phyloP scores from a whole-genome alignment of 129 eudicot species.

The Saposhnikovia divaricata region DNA sequence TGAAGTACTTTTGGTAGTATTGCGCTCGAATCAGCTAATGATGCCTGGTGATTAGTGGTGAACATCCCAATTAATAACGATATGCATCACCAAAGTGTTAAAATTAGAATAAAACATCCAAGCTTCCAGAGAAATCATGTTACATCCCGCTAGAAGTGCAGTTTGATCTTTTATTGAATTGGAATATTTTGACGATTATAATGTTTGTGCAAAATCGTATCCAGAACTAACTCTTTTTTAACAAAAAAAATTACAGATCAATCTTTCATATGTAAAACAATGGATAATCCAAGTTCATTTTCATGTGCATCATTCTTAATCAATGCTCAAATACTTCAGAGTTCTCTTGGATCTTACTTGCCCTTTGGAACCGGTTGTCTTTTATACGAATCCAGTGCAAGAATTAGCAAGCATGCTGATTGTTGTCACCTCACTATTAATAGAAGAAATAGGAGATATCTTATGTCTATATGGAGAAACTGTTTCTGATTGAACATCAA shows the following conservation, averaged over 20 bases:
- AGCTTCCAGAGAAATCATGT: neutral
- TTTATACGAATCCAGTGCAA: slow-evolving; percentile 30
- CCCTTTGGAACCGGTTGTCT: slow-evolving; percentile 54
- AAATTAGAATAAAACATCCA: no score
- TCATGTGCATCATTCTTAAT: neutral
- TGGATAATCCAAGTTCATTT: neutral
- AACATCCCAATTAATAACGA: neutral
- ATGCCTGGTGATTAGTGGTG: no score
- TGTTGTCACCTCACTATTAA: slow-evolving; percentile 61
- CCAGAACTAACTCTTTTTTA: neutral
- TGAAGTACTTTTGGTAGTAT: neutral
- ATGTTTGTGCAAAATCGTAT: neutral
- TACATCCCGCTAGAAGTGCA: neutral
- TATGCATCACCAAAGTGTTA: neutral
- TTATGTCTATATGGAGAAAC: slow-evolving; percentile 72
- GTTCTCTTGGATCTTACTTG: slow-evolving; percentile 40
- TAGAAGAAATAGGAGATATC: slow-evolving; percentile 77
- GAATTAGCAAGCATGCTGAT: slow-evolving; percentile 37
- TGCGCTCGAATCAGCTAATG: neutral
- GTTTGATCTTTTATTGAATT: neutral
- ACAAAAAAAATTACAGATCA: neutral
- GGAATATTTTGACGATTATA: neutral
- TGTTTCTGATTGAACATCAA: slow-evolving; percentile 55
- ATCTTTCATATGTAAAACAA: neutral
- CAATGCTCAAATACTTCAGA: slow-evolving; percentile 28